Evolutionary conservation across 1,139 yeast genomes (phyloP).

Genomic region (Scheffersomyces illinoinensis): DNA sequence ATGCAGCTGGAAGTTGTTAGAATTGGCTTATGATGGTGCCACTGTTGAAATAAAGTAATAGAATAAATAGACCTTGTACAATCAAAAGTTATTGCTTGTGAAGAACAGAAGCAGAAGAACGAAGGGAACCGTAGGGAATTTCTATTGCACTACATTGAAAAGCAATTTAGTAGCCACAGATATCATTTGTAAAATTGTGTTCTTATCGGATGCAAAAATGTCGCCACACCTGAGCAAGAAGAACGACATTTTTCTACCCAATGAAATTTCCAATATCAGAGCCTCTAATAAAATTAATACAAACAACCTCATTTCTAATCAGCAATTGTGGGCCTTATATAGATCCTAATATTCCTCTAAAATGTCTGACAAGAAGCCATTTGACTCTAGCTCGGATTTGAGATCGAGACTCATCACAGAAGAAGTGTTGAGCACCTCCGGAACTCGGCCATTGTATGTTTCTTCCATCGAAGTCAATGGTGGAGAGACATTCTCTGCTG

Average conservation of each 20-base stretch:
- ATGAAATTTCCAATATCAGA: not conserved
- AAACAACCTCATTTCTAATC: not conserved
- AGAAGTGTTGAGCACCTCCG: conserved; percentile 32
- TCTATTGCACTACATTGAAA: not conserved
- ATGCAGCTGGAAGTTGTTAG: conserved; percentile 82
- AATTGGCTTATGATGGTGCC: conserved; percentile 89
- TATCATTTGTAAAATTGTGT: conserved; percentile 1
- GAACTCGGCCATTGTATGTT: conserved; percentile 45
- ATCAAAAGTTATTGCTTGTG: not conserved
- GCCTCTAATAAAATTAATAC: not conserved
- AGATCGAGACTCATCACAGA: conserved; percentile 31
- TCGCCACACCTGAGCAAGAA: not conserved
- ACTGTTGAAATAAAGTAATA: conserved; percentile 21
- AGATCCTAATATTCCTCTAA: not conserved
- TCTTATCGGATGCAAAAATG: not conserved
- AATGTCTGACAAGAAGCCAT: not conserved
- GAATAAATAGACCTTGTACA: not conserved
- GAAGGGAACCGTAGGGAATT: not conserved
- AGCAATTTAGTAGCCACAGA: conserved; percentile 1
- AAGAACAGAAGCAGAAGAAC: not conserved
- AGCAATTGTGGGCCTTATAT: not conserved
- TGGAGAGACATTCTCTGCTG: conserved; percentile 47
- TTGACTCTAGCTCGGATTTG: conserved; percentile 16
- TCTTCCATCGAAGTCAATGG: conserved; percentile 50
- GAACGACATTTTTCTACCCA: conserved; percentile 1